A percentile compares a stretch with the other conserved stretches of the same genome.
Evolutionary conservation across 768 basidiomycete species (phyloP).

Genomic region (Mycena alexandri): DNA sequence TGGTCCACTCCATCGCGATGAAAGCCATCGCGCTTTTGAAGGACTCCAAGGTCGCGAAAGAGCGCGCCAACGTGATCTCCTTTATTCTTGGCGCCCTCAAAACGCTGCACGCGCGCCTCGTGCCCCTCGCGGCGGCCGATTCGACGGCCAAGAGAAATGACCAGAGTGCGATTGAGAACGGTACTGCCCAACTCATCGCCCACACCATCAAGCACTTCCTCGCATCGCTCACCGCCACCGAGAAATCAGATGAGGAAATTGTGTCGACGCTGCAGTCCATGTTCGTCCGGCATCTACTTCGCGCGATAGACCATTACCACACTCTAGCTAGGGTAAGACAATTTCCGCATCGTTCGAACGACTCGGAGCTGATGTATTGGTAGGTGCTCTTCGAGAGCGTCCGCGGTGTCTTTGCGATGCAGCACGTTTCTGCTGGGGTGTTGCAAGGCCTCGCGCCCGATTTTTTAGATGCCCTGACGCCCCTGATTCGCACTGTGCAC

Average conservation of each 20-base stretch:
- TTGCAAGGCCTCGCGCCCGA: conserved; percentile 22
- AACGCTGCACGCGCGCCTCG: conserved; percentile 28
- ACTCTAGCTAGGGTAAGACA: conserved; percentile 25
- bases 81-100: conserved; percentile 34
- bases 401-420: conserved; percentile 35
- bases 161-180: conserved; percentile 32
- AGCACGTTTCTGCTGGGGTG: conserved; percentile 30
- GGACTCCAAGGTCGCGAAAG: conserved; percentile 10
- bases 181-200: conserved; percentile 25
- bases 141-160: conserved; percentile 11
- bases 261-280: conserved; percentile 26
- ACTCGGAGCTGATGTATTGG: conserved; percentile 7
- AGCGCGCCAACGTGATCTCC: conserved; percentile 28
- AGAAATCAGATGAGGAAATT: conserved; percentile 33
- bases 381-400: conserved; percentile 33
- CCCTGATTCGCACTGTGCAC: conserved; percentile 29
- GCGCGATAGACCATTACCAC: conserved; percentile 32
- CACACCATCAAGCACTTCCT: conserved; percentile 32
- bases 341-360: background rate
- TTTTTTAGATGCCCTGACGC: conserved; percentile 34
- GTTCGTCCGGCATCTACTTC: conserved; percentile 18
- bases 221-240: conserved; percentile 27
- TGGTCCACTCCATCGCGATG: conserved; percentile 30
- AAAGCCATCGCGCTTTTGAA: conserved; percentile 32
- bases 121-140: conserved; percentile 27